Conservation (phyloP, 257 asterid species). For the Mitragyna speciosa region DNA sequence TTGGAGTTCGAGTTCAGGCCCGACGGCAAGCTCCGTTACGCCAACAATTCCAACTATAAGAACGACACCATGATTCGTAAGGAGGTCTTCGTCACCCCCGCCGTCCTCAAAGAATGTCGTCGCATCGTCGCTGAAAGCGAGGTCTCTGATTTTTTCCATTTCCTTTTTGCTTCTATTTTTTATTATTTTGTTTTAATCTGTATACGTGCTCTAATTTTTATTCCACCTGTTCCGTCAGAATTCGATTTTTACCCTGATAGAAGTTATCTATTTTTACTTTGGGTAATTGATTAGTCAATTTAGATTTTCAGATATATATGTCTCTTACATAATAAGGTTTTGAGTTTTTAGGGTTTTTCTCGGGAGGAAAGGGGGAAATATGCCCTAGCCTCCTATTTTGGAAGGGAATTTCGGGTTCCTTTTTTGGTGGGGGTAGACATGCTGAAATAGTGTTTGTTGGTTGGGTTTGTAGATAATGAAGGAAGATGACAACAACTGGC, state of each 20-base stretch:
- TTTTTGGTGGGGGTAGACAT: background rate
- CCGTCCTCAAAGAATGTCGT: constrained; percentile 93
- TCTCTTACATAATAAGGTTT: background rate
- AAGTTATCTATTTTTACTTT: background rate
- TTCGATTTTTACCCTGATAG: background rate
- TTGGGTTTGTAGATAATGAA: constrained; percentile 67
- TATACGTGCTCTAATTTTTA: background rate
- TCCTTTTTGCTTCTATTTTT: background rate
- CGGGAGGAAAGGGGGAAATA: background rate
- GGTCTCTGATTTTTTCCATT: constrained; percentile 25
- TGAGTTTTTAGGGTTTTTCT: background rate
- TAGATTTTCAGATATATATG: background rate
- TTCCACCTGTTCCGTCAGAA: background rate
- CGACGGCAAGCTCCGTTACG: constrained; percentile 94
- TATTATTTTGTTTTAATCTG: background rate
- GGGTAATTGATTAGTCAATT: background rate
- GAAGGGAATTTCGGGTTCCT: background rate
- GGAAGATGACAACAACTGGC: constrained; percentile 98
- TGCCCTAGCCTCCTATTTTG: background rate
- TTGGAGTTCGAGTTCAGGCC: constrained; percentile 91
- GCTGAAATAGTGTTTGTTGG: background rate
- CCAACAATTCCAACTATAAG: constrained; percentile 95
- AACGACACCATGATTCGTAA: constrained; percentile 98
- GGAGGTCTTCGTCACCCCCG: constrained; percentile 83
- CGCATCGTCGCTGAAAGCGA: constrained; percentile 89